Percentiles rank a stretch among this genome's conserved stretches.
These are phyloP conservation scores for Sphagnum tenellum DNA, from an alignment of 225 moss, liverwort and hornwort species.

Conservation along the genomic window DNA sequence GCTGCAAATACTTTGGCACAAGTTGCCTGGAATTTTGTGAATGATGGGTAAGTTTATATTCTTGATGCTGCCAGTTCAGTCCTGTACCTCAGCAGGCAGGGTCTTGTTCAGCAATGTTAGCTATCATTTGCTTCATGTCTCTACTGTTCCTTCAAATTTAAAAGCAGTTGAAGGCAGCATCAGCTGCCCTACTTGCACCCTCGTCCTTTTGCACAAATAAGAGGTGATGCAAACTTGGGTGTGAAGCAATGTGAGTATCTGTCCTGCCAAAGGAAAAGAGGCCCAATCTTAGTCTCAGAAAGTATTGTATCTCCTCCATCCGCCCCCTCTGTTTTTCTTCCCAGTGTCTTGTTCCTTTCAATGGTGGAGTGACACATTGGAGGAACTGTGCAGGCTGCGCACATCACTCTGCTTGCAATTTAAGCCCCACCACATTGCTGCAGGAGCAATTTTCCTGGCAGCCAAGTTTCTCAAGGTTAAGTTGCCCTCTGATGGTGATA, in stretches of 20 bases:
- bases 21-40: conserved; percentile 98
- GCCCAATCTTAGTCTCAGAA: conserved; percentile 4
- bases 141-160: conserved; percentile 1
- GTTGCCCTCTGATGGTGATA: conserved; percentile 44
- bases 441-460: conserved; percentile 92
- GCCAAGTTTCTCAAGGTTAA: conserved; percentile 80
- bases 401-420: conserved; percentile 95
- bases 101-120: not conserved
- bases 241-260: conserved; percentile 3
- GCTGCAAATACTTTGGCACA: conserved; percentile 79
- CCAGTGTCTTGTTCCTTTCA: not conserved
- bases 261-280: conserved; percentile 2
- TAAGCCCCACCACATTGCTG: conserved; percentile 93
- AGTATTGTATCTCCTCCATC: not conserved
- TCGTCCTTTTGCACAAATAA: no score
- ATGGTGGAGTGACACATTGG: not conserved
- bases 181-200: no score
- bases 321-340: not conserved
- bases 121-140: conserved; percentile 6
- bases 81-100: not conserved
- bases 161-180: not conserved
- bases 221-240: no score
- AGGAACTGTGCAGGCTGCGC: conserved; percentile 72
- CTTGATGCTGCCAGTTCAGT: not conserved
- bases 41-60: conserved; percentile 72